Conservation (phyloP, 371 early-diverging fungal genomes). For the Circinella umbellata region DNA sequence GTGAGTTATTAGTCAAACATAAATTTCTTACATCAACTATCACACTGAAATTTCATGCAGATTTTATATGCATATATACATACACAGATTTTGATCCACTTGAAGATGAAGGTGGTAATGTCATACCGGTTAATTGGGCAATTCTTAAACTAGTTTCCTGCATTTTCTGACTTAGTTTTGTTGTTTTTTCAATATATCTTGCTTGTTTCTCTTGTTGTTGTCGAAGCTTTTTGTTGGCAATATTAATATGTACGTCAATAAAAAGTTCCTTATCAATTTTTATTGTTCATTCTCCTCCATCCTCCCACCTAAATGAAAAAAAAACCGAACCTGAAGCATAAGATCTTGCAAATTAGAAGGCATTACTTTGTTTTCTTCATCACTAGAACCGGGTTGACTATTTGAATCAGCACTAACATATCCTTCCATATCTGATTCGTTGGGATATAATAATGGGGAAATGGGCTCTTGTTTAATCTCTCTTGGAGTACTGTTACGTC, state of each 20-base stretch:
- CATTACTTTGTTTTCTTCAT: constrained; percentile 9
- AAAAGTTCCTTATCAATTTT: not conserved
- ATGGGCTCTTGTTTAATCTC: not conserved
- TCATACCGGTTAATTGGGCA: constrained; percentile 12
- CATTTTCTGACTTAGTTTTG: constrained; percentile 10
- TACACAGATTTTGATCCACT: no score
- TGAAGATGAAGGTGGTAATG: not conserved
- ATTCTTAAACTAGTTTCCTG: constrained; percentile 20
- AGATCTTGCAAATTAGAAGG: constrained; percentile 17
- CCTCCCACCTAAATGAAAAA: not conserved
- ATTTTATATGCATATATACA: no score
- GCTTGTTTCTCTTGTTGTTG: constrained; percentile 22
- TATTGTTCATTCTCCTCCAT: not conserved
- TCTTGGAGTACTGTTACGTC: not conserved
- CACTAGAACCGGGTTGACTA: not conserved
- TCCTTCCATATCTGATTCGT: constrained; percentile 1
- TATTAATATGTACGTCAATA: not conserved
- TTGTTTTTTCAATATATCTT: constrained; percentile 26
- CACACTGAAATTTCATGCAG: no score
- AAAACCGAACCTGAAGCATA: constrained; percentile 15
- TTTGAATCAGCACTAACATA: constrained; percentile 5
- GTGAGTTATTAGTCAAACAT: no score
- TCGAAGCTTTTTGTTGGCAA: constrained; percentile 14
- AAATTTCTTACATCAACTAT: no score
- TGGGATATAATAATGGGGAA: not conserved